A percentile compares a stretch with the other conserved stretches of the same genome.
Conservation (phyloP, 2,329 filamentous ascomycete genomes). For the Ascocoryne sarcoides region DNA sequence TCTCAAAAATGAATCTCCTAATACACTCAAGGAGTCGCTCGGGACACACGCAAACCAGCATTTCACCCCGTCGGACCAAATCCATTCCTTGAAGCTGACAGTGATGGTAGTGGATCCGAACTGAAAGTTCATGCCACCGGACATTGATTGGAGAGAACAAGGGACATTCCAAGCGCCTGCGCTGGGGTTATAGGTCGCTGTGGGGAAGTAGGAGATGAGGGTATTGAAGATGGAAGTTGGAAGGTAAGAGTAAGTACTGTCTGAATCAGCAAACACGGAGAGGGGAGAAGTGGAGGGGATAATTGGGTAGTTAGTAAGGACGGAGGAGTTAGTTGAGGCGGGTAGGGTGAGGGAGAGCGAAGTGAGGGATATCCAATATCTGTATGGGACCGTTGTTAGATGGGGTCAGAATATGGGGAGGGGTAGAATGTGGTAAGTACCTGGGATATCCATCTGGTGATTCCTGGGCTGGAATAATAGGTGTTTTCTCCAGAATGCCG, state of each 20-base stretch:
- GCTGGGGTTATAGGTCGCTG: constrained; percentile 5
- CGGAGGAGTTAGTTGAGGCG: constrained; percentile 2
- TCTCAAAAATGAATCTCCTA: too few relatives aligned
- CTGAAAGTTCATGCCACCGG: constrained; percentile 12
- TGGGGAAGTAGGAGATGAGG: constrained; percentile 11
- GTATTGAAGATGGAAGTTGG: constrained; percentile 8
- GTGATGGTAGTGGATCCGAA: constrained; percentile 13
- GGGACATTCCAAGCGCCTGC: constrained; percentile 8
- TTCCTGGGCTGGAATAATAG: constrained; percentile 11
- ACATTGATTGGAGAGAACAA: constrained; percentile 1
- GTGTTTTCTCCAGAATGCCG: constrained; percentile 9
- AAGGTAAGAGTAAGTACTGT: constrained; percentile 12
- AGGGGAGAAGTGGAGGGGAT: constrained; percentile 4
- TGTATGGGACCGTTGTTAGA: too few relatives aligned
- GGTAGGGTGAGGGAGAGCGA: constrained; percentile 8
- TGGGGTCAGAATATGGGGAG: too few relatives aligned
- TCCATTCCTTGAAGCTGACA: constrained; percentile 13
- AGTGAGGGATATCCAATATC: background rate
- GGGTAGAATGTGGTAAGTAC: too few relatives aligned
- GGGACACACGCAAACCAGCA: constrained; percentile 8
- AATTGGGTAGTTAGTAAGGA: constrained; percentile 3
- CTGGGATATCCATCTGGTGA: constrained; percentile 9
- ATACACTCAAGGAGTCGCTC: too few relatives aligned
- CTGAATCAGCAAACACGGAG: constrained; percentile 12
- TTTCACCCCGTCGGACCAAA: constrained; percentile 8